Conservation (phyloP, 2,329 filamentous ascomycete species). For the Trichophyton equinum region DNA sequence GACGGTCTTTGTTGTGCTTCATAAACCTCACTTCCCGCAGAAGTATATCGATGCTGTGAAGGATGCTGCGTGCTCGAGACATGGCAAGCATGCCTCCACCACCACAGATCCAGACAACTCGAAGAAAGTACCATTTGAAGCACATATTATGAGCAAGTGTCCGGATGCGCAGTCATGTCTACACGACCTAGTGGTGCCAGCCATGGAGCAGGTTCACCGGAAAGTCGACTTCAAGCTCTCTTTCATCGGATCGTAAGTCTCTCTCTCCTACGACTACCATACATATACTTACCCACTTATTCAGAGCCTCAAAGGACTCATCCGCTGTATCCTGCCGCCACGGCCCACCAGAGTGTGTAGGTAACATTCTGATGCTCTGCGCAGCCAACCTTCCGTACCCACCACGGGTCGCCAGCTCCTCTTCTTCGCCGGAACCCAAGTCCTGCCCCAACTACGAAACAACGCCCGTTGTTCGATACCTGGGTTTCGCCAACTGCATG, state of each 20-base stretch:
- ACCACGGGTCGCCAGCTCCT: not conserved
- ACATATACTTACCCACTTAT: constrained; percentile 32
- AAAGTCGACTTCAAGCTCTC: constrained; percentile 87
- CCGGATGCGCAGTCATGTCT: constrained; percentile 81
- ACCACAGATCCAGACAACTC: not conserved
- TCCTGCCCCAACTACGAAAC: constrained; percentile 48
- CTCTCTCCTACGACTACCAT: no score
- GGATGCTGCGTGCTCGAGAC: not conserved
- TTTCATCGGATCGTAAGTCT: constrained; percentile 63
- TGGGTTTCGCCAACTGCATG: constrained; percentile 90
- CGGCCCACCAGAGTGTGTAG: constrained; percentile 79
- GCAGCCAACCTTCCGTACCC: constrained; percentile 52
- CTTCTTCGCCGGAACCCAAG: constrained; percentile 4
- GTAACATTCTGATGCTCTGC: constrained; percentile 90
- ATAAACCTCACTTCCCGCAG: constrained; percentile 2
- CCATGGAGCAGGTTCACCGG: constrained; percentile 67
- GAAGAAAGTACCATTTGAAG: constrained; percentile 60
- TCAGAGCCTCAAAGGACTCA: constrained; percentile 60
- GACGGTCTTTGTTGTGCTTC: constrained; percentile 7
- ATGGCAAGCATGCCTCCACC: not conserved
- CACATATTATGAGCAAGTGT: constrained; percentile 96
- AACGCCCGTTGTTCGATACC: constrained; percentile 59
- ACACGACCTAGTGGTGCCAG: constrained; percentile 64
- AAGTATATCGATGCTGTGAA: constrained; percentile 7
- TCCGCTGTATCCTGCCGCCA: constrained; percentile 82